These are phyloP conservation scores for Claviceps humidiphila DNA, from an alignment of 2,329 filamentous ascomycete species.

Conservation along the genomic window DNA sequence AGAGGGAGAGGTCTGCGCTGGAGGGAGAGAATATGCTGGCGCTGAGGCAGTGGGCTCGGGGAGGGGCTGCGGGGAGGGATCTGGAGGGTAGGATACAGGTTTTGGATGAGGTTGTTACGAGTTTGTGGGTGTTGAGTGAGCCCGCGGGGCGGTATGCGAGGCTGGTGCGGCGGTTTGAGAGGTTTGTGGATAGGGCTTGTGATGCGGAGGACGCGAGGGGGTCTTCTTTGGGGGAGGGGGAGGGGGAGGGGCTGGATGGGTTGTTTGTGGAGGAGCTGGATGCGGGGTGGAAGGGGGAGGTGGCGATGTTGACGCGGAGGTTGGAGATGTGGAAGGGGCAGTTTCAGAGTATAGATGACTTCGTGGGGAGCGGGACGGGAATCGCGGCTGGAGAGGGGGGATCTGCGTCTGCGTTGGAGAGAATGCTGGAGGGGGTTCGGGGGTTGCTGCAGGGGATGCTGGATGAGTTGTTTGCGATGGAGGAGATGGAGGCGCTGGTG, in stretches of 20 bases:
- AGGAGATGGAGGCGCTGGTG: constrained; percentile 44
- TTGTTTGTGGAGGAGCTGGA: constrained; percentile 44
- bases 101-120: constrained; percentile 42
- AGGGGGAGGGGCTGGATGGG: constrained; percentile 15
- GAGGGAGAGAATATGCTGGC: constrained; percentile 39
- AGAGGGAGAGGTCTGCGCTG: constrained; percentile 27
- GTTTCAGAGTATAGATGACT: constrained; percentile 27
- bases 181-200: constrained; percentile 38
- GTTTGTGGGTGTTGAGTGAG: constrained; percentile 45
- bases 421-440: constrained; percentile 34
- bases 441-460: constrained; percentile 45
- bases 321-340: constrained; percentile 41
- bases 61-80: constrained; percentile 10
- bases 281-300: constrained; percentile 45
- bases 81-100: constrained; percentile 44
- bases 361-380: constrained; percentile 14
- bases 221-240: constrained; percentile 19
- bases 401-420: constrained; percentile 25
- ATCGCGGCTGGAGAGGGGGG: background rate
- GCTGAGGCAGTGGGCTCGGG: constrained; percentile 35
- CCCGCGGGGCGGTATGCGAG: constrained; percentile 42
- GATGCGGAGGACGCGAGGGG: constrained; percentile 32
- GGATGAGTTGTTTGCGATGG: constrained; percentile 49
- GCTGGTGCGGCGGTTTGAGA: constrained; percentile 43
- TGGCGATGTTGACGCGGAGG: constrained; percentile 34